Evolutionary conservation across 768 basidiomycete species (phyloP), one percentile per base, ranked within the genome.

Genomic region (Mycena albidolilacea): DNA sequence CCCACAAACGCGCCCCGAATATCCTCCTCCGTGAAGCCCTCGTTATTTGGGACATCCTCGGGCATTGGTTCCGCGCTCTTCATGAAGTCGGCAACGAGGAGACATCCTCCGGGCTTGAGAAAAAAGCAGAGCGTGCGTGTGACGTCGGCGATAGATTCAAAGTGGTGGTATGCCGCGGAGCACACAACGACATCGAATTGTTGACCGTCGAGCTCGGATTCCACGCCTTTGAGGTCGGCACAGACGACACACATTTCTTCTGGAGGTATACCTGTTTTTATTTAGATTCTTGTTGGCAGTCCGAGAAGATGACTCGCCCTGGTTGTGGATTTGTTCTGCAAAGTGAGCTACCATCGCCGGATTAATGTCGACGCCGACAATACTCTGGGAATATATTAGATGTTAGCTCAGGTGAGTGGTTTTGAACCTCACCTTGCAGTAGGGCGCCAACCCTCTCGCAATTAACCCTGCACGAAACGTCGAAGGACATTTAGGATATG

Each of bases 291-390:
- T 10, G 12, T 39, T 39, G 9, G 17, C 12, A 11, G 1, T 35
- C 52, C n/a, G 11, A 38, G 35, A 37, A n/a, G 41, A 44, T 5
- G 54, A 57, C 61, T 23, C 63, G 14, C 74, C 92, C 69, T 94
- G 91, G 67, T 91, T 88, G 21, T 70, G 70, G 14, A 90, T 89
- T 23, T 85, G 83, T 64, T 81, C 77, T 80, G 93, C 94, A 84
- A 89, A 95, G 17, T 84, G 80, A 67, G 93, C 90, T 10, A 95
- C 91, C 85, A 91, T 88, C 1, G 81, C 87, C 73, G 91, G 90
- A 81, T 91, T 94, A 78, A 95, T 92, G 78, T 95, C 95, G 17
- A 93, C 90, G 11, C 93, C 94, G 17, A 94, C 81, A 72, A 95
- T 87, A 39, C 84, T 84, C 78, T 90, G 91, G 58, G 87, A 87